phyloP scores from a whole-genome alignment of 2,329 filamentous ascomycete species.

The Penicillium sp. region DNA sequence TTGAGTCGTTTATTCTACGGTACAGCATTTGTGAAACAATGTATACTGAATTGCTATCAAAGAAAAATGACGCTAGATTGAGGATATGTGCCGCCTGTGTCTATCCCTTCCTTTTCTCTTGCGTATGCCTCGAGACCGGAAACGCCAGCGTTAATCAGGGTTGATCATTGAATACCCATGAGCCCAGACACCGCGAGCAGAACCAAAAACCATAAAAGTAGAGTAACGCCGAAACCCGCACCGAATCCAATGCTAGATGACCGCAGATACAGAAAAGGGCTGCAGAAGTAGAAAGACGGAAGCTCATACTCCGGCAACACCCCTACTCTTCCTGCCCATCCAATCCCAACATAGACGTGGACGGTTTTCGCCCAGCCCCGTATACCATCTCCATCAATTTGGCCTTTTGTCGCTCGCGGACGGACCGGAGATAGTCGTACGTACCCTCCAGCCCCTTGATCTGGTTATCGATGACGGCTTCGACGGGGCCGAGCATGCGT shows the following conservation, averaged over 20 bases:
- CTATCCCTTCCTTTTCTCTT: neutral
- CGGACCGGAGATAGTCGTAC: slow-evolving; percentile 68
- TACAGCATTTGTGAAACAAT: neutral
- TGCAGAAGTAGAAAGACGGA: neutral
- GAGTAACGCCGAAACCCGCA: slow-evolving; percentile 1
- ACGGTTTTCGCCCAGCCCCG: slow-evolving; percentile 44
- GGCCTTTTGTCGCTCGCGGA: slow-evolving; percentile 74
- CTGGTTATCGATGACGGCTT: slow-evolving; percentile 67
- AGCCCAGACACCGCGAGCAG: neutral
- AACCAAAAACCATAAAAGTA: neutral
- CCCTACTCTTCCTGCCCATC: slow-evolving; percentile 18
- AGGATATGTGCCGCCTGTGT: neutral
- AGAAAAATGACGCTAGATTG: neutral
- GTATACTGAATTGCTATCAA: neutral
- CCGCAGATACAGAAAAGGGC: neutral
- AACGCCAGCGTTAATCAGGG: neutral
- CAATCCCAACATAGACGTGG: slow-evolving; percentile 23
- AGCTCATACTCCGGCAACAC: slow-evolving; percentile 3
- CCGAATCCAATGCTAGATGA: slow-evolving; percentile 6
- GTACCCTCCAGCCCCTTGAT: slow-evolving; percentile 77
- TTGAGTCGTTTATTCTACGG: too few species aligned
- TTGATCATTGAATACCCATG: neutral
- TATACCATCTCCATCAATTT: slow-evolving; percentile 78
- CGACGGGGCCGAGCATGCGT: slow-evolving; percentile 54
- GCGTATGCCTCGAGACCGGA: neutral